Conservation (phyloP, 2,329 filamentous ascomycete species). For the Arthrobotrys megalospora region DNA sequence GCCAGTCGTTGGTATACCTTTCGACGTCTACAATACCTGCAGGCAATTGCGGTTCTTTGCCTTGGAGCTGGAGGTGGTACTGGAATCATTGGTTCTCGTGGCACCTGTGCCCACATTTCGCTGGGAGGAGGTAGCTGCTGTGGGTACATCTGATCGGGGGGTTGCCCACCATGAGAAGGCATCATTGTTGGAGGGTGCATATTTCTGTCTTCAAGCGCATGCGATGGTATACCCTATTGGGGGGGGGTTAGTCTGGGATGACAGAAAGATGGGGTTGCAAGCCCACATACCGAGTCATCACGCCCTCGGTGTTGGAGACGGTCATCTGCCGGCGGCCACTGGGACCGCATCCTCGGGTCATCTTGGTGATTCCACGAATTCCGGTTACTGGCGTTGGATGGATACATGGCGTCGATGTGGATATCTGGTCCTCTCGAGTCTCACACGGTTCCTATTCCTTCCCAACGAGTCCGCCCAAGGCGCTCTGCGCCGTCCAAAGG, state of each 20-base stretch:
- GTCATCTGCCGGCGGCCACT: conserved; percentile 48
- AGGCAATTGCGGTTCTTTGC: conserved; percentile 75
- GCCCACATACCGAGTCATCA: conserved; percentile 44
- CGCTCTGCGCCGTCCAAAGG: conserved; percentile 45
- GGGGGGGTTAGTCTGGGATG: neutral
- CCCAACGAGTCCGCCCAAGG: conserved; percentile 26
- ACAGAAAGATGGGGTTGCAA: neutral
- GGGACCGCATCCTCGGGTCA: conserved; percentile 53
- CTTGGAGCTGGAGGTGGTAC: conserved; percentile 69
- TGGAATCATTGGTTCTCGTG: conserved; percentile 55
- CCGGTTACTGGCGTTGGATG: conserved; percentile 45
- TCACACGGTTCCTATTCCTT: conserved; percentile 12
- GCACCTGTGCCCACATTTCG: conserved; percentile 59
- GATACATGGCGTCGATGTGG: conserved; percentile 45
- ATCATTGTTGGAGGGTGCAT: conserved; percentile 58
- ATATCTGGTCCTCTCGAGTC: conserved; percentile 41
- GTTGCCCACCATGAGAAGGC: conserved; percentile 47
- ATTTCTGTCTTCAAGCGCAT: conserved; percentile 50
- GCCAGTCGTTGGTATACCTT: conserved; percentile 69
- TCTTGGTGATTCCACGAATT: conserved; percentile 60
- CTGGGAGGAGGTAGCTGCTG: conserved; percentile 54
- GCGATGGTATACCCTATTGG: conserved; percentile 27
- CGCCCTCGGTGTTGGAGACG: conserved; percentile 42
- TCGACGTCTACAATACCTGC: conserved; percentile 74
- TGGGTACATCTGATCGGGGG: conserved; percentile 51